Base-by-base conservation (phyloP, 2,329 filamentous ascomycete species). In the Fusarium subglutinans region DNA sequence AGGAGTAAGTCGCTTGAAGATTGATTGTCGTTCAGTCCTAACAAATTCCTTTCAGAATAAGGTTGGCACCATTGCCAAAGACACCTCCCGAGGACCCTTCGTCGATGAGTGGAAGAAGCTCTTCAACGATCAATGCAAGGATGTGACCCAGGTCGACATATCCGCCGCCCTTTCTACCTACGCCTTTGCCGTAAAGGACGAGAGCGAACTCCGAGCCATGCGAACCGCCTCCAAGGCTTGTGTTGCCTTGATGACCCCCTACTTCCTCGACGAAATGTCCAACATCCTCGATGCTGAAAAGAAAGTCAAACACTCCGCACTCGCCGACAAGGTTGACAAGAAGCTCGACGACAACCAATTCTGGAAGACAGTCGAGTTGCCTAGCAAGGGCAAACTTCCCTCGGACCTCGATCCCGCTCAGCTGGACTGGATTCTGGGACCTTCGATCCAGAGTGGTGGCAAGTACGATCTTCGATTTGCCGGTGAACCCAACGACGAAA, bases 191-290 rank as follows among this genome's bases (percentile, higher is more conserved):
- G 90, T 98, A 82, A 99, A 99, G 84, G 96, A 98, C 80, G 95
- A 98, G 82, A 93, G 92, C 79, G 96, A 99, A 84, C 87, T 99
- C 76, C 94, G 96, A 75, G 92, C 94, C 17, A 98, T 99, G 89
- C 92, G 97, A 80, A 97, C 96, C 76, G 95, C 96, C 9, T 96
- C 96, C 63, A 93, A 96, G 80, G 96, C 96, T 53, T 98, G 95
- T 77, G 96, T 97, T 75, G 95, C 95, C 66, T 87, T 98, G 69
- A 97, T 98, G 92, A 94, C 94, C 57, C 94, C 96, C 68, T 99
- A 96, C 83, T 98, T 98, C 82, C 92, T 99, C 75, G 96, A 99
- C 80, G 95, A 98, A 82, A 98, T 99, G 95, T 98, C 96, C 57
- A 93, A 93, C 77, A 93, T 98, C 59, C 90, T 99, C 69, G 96